These are phyloP conservation scores for Emmonsiellopsis sp. DNA, from an alignment of 2,329 filamentous ascomycete species.

Conservation along the genomic window DNA sequence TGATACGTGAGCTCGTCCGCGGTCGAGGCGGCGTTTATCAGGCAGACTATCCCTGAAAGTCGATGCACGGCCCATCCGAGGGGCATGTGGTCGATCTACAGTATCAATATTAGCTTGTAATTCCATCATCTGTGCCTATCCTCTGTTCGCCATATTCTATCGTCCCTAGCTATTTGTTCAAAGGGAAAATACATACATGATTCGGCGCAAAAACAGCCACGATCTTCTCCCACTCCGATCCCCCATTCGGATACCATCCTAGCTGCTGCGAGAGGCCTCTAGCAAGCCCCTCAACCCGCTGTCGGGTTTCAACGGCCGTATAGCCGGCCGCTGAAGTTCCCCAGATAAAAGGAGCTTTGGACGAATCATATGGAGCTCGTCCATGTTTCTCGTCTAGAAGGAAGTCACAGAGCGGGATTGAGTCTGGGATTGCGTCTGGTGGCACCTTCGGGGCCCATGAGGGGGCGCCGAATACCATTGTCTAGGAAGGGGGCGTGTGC, in stretches of 20 bases:
- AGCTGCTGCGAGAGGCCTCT: conserved; percentile 55
- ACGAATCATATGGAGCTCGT: conserved; percentile 50
- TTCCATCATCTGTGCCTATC: background rate
- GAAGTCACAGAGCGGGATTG: conserved; percentile 61
- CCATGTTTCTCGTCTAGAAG: conserved; percentile 60
- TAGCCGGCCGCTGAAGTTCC: conserved; percentile 58
- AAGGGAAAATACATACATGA: conserved; percentile 40
- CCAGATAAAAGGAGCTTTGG: conserved; percentile 61
- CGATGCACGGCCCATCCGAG: conserved; percentile 60
- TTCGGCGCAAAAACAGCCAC: conserved; percentile 61
- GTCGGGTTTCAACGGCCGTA: conserved; percentile 46
- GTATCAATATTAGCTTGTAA: background rate
- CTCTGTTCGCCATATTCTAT: too few relatives aligned
- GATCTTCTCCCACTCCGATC: conserved; percentile 64
- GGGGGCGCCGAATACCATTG: conserved; percentile 28
- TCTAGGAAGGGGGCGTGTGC: too few relatives aligned
- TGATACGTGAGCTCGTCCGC: conserved; percentile 57
- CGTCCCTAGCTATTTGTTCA: background rate
- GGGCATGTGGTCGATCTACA: conserved; percentile 58
- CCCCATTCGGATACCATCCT: conserved; percentile 53
- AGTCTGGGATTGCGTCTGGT: conserved; percentile 52
- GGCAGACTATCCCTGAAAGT: conserved; percentile 58
- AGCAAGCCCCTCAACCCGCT: conserved; percentile 53
- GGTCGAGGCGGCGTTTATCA: conserved; percentile 61
- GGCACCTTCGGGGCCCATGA: conserved; percentile 25